Evolutionary conservation across 192 early-diverging fungal genomes (phyloP).

Genomic region (Backusella australiensis): DNA sequence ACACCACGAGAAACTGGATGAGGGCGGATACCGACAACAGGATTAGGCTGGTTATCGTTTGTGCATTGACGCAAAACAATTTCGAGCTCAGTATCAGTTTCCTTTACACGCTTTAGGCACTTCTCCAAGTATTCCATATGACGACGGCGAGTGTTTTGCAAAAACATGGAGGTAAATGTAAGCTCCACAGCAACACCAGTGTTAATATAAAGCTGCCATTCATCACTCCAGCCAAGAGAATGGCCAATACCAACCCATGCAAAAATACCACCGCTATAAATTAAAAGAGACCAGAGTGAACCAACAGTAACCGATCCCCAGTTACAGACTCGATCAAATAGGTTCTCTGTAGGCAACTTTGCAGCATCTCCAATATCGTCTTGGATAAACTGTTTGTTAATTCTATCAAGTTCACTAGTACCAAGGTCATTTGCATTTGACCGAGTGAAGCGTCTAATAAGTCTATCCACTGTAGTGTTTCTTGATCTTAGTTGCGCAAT

Average conservation of each 20-base stretch:
- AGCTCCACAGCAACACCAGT: slow-evolving; percentile 19
- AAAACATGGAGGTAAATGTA: slow-evolving; percentile 15
- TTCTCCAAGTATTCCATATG: slow-evolving; percentile 12
- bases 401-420: not conserved
- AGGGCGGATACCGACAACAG: not conserved
- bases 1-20: not conserved
- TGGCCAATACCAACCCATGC: slow-evolving; percentile 19
- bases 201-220: slow-evolving; percentile 26
- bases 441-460: not conserved
- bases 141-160: slow-evolving; percentile 18
- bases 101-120: slow-evolving; percentile 4
- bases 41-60: slow-evolving; percentile 13
- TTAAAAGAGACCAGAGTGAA: not conserved
- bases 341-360: slow-evolving; percentile 17
- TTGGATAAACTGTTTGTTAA: not conserved
- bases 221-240: slow-evolving; percentile 9
- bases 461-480: not conserved
- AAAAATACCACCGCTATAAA: slow-evolving; percentile 14
- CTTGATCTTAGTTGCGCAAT: slow-evolving; percentile 12
- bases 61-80: slow-evolving; percentile 1
- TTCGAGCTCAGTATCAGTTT: slow-evolving; percentile 16
- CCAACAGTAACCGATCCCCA: slow-evolving; percentile 7
- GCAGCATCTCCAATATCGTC: slow-evolving; percentile 6
- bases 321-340: slow-evolving; percentile 12
- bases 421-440: not conserved